These are phyloP conservation scores for Trichoderma pleuroti DNA, from an alignment of 2,329 filamentous ascomycete species.

Conservation along the genomic window DNA sequence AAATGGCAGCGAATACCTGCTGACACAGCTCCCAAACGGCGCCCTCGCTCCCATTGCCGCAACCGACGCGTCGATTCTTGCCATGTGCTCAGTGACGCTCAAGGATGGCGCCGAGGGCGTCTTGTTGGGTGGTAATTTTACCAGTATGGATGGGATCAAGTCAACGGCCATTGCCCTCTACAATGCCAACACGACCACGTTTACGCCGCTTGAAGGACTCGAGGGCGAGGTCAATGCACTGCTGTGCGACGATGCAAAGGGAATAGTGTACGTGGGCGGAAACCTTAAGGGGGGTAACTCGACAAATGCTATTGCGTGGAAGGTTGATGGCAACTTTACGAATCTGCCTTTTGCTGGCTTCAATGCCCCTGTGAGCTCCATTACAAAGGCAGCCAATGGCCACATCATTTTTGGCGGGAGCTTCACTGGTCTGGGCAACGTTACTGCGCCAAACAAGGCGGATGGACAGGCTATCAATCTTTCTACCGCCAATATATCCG, in stretches of 20 bases:
- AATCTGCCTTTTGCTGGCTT: constrained; percentile 89
- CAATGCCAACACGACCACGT: constrained; percentile 65
- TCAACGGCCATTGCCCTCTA: constrained; percentile 79
- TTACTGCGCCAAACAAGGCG: constrained; percentile 61
- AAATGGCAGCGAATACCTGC: constrained; percentile 78
- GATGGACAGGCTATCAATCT: constrained; percentile 83
- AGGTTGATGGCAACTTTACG: constrained; percentile 63
- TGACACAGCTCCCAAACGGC: constrained; percentile 81
- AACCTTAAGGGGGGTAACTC: constrained; percentile 77
- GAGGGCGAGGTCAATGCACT: constrained; percentile 78
- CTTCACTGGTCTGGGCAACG: constrained; percentile 85
- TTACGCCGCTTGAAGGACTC: constrained; percentile 76
- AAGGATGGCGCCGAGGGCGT: constrained; percentile 69
- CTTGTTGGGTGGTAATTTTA: constrained; percentile 92
- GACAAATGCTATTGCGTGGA: constrained; percentile 86
- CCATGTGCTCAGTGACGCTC: constrained; percentile 78
- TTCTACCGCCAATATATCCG: constrained; percentile 68
- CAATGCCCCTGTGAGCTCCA: constrained; percentile 86
- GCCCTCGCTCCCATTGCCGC: constrained; percentile 69
- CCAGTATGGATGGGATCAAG: constrained; percentile 72
- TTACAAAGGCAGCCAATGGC: constrained; percentile 72
- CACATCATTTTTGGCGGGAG: constrained; percentile 89
- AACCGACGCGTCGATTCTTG: constrained; percentile 78
- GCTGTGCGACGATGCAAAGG: constrained; percentile 72
- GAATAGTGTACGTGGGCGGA: constrained; percentile 88